phyloP scores from a whole-genome alignment of 495 filamentous ascomycete genomes.

The Rostrohypoxylon terebratum region DNA sequence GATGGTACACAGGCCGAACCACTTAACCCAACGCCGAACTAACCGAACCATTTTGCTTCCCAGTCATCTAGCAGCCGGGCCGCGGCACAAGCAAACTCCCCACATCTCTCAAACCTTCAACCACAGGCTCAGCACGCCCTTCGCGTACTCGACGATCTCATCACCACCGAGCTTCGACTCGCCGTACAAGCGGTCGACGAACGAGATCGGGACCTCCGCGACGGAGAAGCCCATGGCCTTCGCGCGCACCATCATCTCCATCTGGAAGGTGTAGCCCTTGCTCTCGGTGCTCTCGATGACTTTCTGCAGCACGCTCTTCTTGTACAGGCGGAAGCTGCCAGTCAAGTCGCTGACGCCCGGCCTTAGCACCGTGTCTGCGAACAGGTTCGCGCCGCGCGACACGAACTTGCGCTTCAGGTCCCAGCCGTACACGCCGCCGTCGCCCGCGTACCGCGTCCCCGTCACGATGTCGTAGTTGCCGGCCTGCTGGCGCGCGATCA shows the following conservation, averaged over 20 bases:
- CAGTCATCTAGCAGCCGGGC: conserved; percentile 17
- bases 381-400: conserved; percentile 89
- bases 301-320: conserved; percentile 87
- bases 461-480: conserved; percentile 94
- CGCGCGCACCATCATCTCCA: conserved; percentile 89
- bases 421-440: conserved; percentile 97
- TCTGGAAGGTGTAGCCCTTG: conserved; percentile 98
- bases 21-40: conserved; percentile 30
- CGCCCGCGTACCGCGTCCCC: conserved; percentile 89
- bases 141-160: conserved; percentile 98
- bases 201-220: conserved; percentile 92
- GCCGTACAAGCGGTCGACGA: conserved; percentile 94
- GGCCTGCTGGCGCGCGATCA: conserved; percentile 79
- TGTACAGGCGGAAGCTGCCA: conserved; percentile 93
- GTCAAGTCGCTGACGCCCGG: conserved; percentile 98
- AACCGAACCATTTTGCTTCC: conserved; percentile 12
- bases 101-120: conserved; percentile 72
- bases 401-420: conserved; percentile 97
- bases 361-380: conserved; percentile 92
- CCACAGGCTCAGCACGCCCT: conserved; percentile 92
- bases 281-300: conserved; percentile 90
- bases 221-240: conserved; percentile 93
- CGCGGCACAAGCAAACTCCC: not conserved
- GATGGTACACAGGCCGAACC: conserved; percentile 34
- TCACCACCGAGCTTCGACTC: conserved; percentile 94